A percentile compares a stretch with the other conserved stretches of the same genome.
phyloP scores from a whole-genome alignment of 139 green algal genomes.

The Coelastrella sp. region DNA sequence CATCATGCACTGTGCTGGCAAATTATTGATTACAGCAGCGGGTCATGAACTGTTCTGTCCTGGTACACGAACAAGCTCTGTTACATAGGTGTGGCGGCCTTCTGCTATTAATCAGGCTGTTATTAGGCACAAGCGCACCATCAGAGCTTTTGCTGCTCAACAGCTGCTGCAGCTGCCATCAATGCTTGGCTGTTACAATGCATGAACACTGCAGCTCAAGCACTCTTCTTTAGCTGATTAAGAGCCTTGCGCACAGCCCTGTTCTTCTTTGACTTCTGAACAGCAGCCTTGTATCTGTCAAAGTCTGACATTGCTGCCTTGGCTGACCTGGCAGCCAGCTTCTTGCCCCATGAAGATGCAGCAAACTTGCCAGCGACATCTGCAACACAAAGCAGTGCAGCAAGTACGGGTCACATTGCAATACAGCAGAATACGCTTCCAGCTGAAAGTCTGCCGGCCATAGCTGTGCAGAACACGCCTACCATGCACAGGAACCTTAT shows the following conservation, averaged over 20 bases:
- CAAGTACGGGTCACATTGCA: not conserved
- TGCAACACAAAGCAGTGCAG: not conserved
- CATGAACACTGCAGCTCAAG: constrained; percentile 12
- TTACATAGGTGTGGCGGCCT: too few species aligned
- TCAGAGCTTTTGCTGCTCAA: constrained; percentile 6
- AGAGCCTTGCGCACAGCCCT: constrained; percentile 66
- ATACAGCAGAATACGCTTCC: not conserved
- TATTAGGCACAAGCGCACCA: not conserved
- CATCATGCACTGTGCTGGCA: too few species aligned
- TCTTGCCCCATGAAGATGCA: constrained; percentile 89
- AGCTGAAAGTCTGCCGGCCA: too few species aligned
- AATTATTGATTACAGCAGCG: too few species aligned
- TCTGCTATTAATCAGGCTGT: not conserved
- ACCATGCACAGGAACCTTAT: too few species aligned
- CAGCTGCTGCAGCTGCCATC: not conserved
- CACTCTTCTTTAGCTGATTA: constrained; percentile 83
- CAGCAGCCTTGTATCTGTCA: constrained; percentile 89
- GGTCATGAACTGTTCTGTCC: too few species aligned
- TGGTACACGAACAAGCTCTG: too few species aligned
- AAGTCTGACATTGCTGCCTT: constrained; percentile 92
- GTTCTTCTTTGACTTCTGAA: constrained; percentile 70
- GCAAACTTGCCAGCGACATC: constrained; percentile 82
- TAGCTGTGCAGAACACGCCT: too few species aligned
- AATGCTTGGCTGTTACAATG: not conserved
- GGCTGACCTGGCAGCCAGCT: constrained; percentile 77